phyloP scores from a whole-genome alignment of 2,329 filamentous ascomycete species.

The Colletotrichum phormii region DNA sequence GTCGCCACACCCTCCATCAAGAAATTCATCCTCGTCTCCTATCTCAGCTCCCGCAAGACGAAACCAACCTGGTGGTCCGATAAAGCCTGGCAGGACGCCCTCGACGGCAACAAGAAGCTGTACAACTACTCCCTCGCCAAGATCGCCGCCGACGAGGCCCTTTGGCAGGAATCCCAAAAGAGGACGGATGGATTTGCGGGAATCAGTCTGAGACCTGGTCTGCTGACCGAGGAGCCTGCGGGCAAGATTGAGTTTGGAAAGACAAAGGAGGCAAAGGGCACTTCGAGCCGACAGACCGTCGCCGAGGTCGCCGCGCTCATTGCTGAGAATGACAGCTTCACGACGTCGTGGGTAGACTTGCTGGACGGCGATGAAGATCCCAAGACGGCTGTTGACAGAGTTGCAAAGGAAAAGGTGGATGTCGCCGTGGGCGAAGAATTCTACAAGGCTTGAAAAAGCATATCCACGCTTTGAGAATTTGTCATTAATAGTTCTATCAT shows the following conservation, averaged over 20 bases:
- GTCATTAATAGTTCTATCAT: constrained; percentile 23
- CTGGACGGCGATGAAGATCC: constrained; percentile 64
- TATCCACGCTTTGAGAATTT: not conserved
- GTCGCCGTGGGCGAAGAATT: constrained; percentile 63
- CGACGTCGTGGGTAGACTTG: constrained; percentile 66
- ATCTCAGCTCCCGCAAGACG: constrained; percentile 63
- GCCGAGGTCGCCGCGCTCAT: constrained; percentile 68
- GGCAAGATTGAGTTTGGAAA: constrained; percentile 61
- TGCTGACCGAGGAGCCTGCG: constrained; percentile 61
- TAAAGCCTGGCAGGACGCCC: constrained; percentile 60
- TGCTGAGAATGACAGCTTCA: constrained; percentile 60
- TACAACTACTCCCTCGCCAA: constrained; percentile 71
- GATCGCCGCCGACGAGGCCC: constrained; percentile 67
- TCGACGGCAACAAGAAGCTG: constrained; percentile 57
- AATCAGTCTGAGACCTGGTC: constrained; percentile 66
- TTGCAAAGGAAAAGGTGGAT: constrained; percentile 62
- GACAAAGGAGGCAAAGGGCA: constrained; percentile 50
- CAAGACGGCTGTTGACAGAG: constrained; percentile 59
- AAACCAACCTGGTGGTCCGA: constrained; percentile 68
- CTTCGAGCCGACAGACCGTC: constrained; percentile 68
- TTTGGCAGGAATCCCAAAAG: constrained; percentile 61
- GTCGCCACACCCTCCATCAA: constrained; percentile 64
- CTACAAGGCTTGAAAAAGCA: constrained; percentile 36
- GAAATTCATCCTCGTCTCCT: constrained; percentile 75
- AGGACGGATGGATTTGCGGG: constrained; percentile 54